A percentile compares a stretch with the other conserved stretches of the same genome.
phyloP scores from a whole-genome alignment of 2,329 filamentous ascomycete genomes.

The Hypomyces perniciosus region DNA sequence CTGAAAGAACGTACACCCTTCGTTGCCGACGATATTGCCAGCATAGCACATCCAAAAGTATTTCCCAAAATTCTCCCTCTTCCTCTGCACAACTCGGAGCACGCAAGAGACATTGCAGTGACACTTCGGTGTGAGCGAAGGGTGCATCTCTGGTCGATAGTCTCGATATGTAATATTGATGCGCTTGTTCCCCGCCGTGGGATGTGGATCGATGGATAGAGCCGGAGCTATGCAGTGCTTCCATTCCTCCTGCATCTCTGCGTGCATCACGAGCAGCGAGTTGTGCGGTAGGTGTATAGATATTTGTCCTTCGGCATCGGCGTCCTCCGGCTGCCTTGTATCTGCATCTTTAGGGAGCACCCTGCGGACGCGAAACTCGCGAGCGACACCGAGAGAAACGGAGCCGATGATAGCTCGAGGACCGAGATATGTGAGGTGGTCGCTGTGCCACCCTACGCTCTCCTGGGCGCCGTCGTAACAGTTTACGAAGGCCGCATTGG shows the following conservation, averaged over 20 bases:
- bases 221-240: constrained; percentile 81
- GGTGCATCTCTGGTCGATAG: constrained; percentile 73
- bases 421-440: constrained; percentile 89
- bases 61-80: constrained; percentile 66
- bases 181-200: constrained; percentile 68
- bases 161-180: constrained; percentile 94
- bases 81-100: constrained; percentile 73
- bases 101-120: constrained; percentile 62
- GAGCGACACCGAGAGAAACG: constrained; percentile 82
- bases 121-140: constrained; percentile 71
- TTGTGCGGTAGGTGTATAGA: constrained; percentile 93
- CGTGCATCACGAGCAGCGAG: constrained; percentile 90
- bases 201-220: constrained; percentile 74
- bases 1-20: constrained; percentile 70
- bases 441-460: constrained; percentile 86
- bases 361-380: constrained; percentile 82
- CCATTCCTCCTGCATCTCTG: constrained; percentile 96
- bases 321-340: constrained; percentile 34
- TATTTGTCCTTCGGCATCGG: constrained; percentile 75
- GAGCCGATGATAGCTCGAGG: constrained; percentile 85
- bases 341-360: constrained; percentile 57
- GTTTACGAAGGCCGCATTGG: constrained; percentile 92
- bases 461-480: constrained; percentile 80
- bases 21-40: constrained; percentile 61
- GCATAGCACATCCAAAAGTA: constrained; percentile 96